Evolutionary conservation across 768 basidiomycete genomes (phyloP).

Genomic region (Scleroderma citrinum): DNA sequence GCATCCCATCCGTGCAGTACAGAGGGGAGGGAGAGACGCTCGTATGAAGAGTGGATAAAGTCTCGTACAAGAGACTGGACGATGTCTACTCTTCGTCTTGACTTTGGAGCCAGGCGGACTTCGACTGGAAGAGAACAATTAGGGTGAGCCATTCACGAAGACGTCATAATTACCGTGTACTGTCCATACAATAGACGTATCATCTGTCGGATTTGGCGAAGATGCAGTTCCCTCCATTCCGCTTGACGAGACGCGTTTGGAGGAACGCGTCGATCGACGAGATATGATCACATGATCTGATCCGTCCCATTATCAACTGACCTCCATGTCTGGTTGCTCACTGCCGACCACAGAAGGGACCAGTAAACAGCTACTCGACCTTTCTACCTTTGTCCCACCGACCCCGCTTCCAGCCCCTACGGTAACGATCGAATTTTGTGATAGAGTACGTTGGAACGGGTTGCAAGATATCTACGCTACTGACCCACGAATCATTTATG

Average conservation of each 20-base stretch:
- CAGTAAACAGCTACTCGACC: slow-evolving; percentile 32
- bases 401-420: slow-evolving; percentile 41
- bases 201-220: neutral
- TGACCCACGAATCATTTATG: neutral
- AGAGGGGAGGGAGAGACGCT: slow-evolving; percentile 65
- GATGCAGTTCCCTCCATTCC: neutral
- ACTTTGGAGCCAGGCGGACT: slow-evolving; percentile 63
- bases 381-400: slow-evolving; percentile 53
- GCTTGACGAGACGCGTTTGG: slow-evolving; percentile 18
- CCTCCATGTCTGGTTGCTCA: slow-evolving; percentile 14
- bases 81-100: slow-evolving; percentile 71
- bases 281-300: slow-evolving; percentile 29
- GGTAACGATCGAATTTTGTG: slow-evolving; percentile 89
- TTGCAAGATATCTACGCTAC: neutral
- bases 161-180: slow-evolving; percentile 58
- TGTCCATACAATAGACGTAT: slow-evolving; percentile 41
- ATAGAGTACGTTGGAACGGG: slow-evolving; percentile 52
- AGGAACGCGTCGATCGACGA: slow-evolving; percentile 47
- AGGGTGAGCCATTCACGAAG: too few species aligned
- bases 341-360: slow-evolving; percentile 9
- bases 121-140: slow-evolving; percentile 51
- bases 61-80: slow-evolving; percentile 59
- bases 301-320: neutral
- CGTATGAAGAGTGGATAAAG: slow-evolving; percentile 51
- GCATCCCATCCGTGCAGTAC: slow-evolving; percentile 76